Base-by-base conservation (phyloP, 2,329 filamentous ascomycete species). In the Colletotrichum gigasporum region DNA sequence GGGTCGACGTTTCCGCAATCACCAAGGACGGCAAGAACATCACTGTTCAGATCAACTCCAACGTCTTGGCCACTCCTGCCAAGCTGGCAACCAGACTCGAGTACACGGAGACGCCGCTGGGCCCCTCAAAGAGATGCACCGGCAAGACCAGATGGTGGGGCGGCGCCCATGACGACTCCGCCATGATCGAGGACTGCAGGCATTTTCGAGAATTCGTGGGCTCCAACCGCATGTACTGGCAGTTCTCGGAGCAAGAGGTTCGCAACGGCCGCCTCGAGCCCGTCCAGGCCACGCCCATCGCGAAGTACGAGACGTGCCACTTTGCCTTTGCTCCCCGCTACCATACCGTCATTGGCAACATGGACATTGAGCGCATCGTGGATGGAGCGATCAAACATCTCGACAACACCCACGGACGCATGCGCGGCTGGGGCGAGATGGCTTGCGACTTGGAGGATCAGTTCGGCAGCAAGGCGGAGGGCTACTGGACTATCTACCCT, bases 71-170 rank as follows among this genome's bases (percentile, higher is more conserved):
- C 20, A 16, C 6, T 8, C 24, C 20, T 7, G 6, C 14, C 34
- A 30, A 11, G 1, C 14, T 57, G 8, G 58, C 2, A 18, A 16
- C 14, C n/a, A 56, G 42, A 35, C 18, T 42, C 12, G 51, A 62
- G 26, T 18, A n/a, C 14, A 16, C 16, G 20, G 26, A 48, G 9
- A 62, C 51, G 5, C 58, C 58, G 11, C 42, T 62, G 3, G 58
- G 52, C 34, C 51, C 58, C 8, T 62, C 51, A 5, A 56, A 62
- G 34, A 41, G 58, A 24, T 62, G 58, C 58, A 62, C 28, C 26
- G 32, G 34, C 42, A 41, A 42, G 10, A 50, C 42, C 4, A 14
- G 10, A 5, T 62, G 44, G 41, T 20, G 47, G 32, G 58, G 58
- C 20, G 58, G 58, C 35, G 58, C 58, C 9, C 34, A 41, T 10